Base-by-base conservation (phyloP, 495 filamentous ascomycete genomes). In the Penicillium atrosanguineum region DNA sequence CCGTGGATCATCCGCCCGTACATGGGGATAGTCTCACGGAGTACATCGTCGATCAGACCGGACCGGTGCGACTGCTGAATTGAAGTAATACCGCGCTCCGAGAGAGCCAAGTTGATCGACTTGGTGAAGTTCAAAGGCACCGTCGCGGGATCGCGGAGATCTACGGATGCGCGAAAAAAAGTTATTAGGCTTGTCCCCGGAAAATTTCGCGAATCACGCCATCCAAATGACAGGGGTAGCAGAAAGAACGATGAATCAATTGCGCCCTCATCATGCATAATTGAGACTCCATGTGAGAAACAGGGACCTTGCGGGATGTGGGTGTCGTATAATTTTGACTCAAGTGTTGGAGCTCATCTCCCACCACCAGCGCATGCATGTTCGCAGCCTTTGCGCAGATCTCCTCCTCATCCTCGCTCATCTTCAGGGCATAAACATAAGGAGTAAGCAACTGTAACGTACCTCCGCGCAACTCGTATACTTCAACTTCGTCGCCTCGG, bases 1-100 rank as follows among this genome's bases (percentile, higher is more conserved):
- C 89, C 86, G 64, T 99, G 94, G 46, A 99, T 94, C 94, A 97
- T 97, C n/a, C 94, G 90, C 9, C 92, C 93, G 54, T 86, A 73
- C 90, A 99, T 96, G 6, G 95, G 95, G 49, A 96, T 90, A 0
- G 93, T 89, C 43, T 87, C 82, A 15, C 68, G 69, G 40, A 93
- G 76, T 20, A 97, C 80, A 61, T 86, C 79, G 1, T 91, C 79
- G 44, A 95, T 77, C 23, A 97, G 78, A 11, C 80, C 79, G 6
- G 78, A 65, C 16, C 81, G 78, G 40, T 80, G 71, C 1, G 89
- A 82, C 54, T 87, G 71, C 21, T 80, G 78, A 73, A 97, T 85
- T 29, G 93, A 86, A 62, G 89, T 90, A 64, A 97, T 88, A n/a
- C 94, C 94, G 29, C 94, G 86, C 68, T 97, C 90, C 0, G 94